Conservation (phyloP, 2,329 filamentous ascomycete species). For the Penicillium sp. region DNA sequence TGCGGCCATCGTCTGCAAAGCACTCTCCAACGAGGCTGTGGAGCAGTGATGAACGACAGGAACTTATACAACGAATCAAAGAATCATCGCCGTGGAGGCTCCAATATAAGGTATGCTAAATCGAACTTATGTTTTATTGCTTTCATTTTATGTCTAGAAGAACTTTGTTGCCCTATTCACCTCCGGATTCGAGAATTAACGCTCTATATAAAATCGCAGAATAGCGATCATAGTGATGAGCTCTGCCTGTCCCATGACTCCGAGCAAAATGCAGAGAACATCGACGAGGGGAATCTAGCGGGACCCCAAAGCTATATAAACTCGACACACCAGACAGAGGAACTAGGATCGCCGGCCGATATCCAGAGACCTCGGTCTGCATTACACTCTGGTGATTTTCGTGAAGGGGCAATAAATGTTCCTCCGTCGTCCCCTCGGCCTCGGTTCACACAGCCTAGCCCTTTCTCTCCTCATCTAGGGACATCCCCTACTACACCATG, state of each 20-base stretch:
- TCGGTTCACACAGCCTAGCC: conserved; percentile 18
- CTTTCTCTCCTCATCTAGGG: conserved; percentile 24
- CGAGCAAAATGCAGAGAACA: conserved; percentile 18
- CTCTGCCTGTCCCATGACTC: conserved; percentile 27
- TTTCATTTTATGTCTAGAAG: not conserved
- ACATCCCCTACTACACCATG: conserved; percentile 61
- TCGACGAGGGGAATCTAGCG: conserved; percentile 10
- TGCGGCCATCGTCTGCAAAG: conserved; percentile 16
- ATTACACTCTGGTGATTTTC: conserved; percentile 63
- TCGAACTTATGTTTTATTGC: not conserved
- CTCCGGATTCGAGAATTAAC: conserved; percentile 6
- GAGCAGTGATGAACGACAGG: conserved; percentile 62
- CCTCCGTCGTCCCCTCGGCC: conserved; percentile 24
- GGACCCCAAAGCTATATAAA: conserved; percentile 8
- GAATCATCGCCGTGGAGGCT: conserved; percentile 75
- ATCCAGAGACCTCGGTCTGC: conserved; percentile 82
- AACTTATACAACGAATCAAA: conserved; percentile 84
- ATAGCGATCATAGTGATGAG: conserved; percentile 1
- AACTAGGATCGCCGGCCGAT: conserved; percentile 57
- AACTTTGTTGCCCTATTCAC: not conserved
- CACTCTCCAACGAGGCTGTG: conserved; percentile 22
- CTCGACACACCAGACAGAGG: conserved; percentile 42
- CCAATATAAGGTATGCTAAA: conserved; percentile 56
- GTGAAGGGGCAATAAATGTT: conserved; percentile 42
- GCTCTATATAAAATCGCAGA: conserved; percentile 7